Evolutionary conservation across 371 early-diverging fungal genomes (phyloP).

Genomic region (Mortierella sp.): DNA sequence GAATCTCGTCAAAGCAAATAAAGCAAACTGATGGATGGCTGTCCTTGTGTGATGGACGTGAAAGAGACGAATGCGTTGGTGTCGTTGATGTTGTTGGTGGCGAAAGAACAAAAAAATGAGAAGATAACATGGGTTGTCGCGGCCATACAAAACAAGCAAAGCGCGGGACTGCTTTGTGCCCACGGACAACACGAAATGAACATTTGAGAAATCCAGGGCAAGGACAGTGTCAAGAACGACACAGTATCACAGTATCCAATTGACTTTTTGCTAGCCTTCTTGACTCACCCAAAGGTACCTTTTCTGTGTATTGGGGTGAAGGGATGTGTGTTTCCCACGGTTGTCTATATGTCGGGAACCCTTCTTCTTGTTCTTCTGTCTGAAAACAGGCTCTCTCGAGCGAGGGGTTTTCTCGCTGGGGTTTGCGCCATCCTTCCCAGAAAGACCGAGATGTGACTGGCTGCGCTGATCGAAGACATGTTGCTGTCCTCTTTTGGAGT

Average conservation of each 20-base stretch:
- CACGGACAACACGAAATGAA: not conserved
- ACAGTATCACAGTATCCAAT: not conserved
- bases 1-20: not conserved
- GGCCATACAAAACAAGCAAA: not conserved
- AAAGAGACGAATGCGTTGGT: not conserved
- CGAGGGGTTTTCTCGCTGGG: not conserved
- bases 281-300: not conserved
- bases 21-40: not conserved
- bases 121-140: not conserved
- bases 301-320: not conserved
- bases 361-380: not conserved
- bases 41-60: not conserved
- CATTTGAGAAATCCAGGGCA: not conserved
- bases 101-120: not conserved
- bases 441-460: conserved; percentile 3
- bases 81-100: not conserved
- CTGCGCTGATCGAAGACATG: too few relatives aligned
- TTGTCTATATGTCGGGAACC: not conserved
- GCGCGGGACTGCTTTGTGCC: conserved; percentile 9
- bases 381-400: not conserved
- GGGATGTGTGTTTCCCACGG: conserved; percentile 1
- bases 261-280: not conserved
- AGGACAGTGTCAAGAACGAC: not conserved
- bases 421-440: conserved; percentile 1
- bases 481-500: conserved; percentile 8